Evolutionary conservation across 352 stramenopile species (phyloP), one percentile per base, ranked within the genome.

Genomic region (Halophytophthora polymorphica): DNA sequence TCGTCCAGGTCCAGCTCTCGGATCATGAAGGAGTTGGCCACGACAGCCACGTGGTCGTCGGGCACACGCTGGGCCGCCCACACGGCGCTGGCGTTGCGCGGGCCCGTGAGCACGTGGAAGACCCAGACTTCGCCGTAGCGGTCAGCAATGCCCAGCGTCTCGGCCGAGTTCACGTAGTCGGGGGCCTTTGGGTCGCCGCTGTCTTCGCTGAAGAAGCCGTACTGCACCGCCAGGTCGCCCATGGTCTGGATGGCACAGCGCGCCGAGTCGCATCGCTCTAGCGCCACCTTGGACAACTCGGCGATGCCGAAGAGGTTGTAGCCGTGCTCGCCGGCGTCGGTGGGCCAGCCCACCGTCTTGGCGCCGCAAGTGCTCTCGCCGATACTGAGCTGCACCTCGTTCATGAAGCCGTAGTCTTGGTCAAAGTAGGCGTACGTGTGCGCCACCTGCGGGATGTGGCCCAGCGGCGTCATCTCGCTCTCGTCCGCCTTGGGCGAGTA

Each of bases 11-110:
- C 57, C 41, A 98, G 83, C 23, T 95, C 68, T 35, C 92, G 83
- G 59, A 98, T 98, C 44, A 94, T 73, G 55, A 98, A 98, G 39
- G 86, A 85, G 61, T 98, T 98, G 4, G 92, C 90, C 28, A 98
- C 69, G 6, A 93, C 83, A 4, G 88, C 77, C 33, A 98, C 73
- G 56, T 97, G 81, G 36, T 92, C 81, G 44, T 96, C 84, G 5
- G 75, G 83, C n/a, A 98, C 77, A 28, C 88, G 83, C 77, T 98
- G 90, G 6, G 95, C 95, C 0, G 85, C 94, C 93, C 93, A 98
- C 42, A 98, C 88, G 0, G 93, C 93, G 49, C 77, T 87, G 6
- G 83, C 63, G 25, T 96, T 98, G 33, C 95, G 56, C 19, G 64
- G 69, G 38, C 97, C 93, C 6, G 93, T 95, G n/a, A 98, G 58